Conservation (phyloP, 495 filamentous ascomycete genomes). For the Penicillium daleae region DNA sequence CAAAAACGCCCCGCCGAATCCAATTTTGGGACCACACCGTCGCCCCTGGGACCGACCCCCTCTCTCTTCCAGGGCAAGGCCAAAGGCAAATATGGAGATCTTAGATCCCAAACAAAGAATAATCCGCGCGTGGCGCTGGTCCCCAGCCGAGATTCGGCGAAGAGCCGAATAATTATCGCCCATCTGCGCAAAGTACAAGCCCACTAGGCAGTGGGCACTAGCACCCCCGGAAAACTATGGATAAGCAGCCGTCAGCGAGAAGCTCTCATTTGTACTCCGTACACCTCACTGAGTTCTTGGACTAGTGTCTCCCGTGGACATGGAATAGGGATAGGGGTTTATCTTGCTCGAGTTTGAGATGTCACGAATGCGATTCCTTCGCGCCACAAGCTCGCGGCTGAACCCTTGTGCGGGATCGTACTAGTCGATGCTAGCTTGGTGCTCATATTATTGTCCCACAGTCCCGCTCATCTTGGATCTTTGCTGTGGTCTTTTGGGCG, state of each 20-base stretch:
- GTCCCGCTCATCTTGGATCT: constrained; percentile 4
- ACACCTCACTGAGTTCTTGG: constrained; percentile 8
- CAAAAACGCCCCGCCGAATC: background rate
- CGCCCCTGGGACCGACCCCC: background rate
- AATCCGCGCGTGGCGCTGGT: constrained; percentile 13
- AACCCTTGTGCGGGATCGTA: constrained; percentile 28
- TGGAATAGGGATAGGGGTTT: constrained; percentile 14
- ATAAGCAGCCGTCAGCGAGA: constrained; percentile 12
- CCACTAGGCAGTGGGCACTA: no score
- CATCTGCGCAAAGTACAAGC: no score
- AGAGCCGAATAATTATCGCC: background rate
- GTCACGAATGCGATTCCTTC: constrained; percentile 17
- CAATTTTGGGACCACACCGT: constrained; percentile 11
- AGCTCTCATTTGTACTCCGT: constrained; percentile 4
- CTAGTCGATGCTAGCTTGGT: constrained; percentile 13
- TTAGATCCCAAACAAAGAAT: constrained; percentile 21
- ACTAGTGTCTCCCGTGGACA: constrained; percentile 25
- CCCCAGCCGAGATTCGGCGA: constrained; percentile 15
- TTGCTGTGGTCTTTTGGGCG: no score
- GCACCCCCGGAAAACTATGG: constrained; percentile 7
- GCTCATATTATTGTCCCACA: background rate
- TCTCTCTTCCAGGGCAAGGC: background rate
- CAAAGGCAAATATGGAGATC: constrained; percentile 11
- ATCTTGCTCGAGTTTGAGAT: constrained; percentile 1
- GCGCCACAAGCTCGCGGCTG: constrained; percentile 17